Evolutionary conservation across 768 basidiomycete genomes (phyloP).

Genomic region (Mycena filopes): DNA sequence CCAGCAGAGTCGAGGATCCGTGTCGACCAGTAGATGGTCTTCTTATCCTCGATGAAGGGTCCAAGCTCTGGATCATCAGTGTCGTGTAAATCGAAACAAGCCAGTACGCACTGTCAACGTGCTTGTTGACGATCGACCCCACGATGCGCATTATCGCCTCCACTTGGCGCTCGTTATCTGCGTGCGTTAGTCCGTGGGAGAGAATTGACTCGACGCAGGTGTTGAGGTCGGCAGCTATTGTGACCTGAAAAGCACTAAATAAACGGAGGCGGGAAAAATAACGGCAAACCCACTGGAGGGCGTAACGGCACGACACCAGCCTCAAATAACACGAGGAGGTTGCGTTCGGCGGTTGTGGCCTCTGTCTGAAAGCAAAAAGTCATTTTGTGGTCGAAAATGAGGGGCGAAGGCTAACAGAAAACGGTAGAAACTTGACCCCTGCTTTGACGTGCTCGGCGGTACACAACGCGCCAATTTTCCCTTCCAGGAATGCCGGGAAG

Average conservation of each 20-base stretch:
- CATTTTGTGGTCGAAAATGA: neutral
- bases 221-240: conserved; percentile 58
- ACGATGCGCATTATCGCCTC: conserved; percentile 67
- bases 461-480: conserved; percentile 49
- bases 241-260: conserved; percentile 39
- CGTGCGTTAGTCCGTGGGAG: conserved; percentile 64
- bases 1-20: conserved; percentile 52
- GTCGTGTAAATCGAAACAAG: neutral
- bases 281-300: conserved; percentile 64
- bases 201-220: conserved; percentile 65
- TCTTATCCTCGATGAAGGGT: conserved; percentile 54
- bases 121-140: conserved; percentile 83
- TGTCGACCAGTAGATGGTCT: conserved; percentile 60
- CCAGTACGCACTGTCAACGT: conserved; percentile 64
- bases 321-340: conserved; percentile 74
- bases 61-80: conserved; percentile 51
- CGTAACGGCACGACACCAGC: conserved; percentile 72
- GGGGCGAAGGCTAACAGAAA: conserved; percentile 52
- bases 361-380: conserved; percentile 45
- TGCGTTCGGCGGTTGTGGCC: conserved; percentile 62
- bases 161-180: conserved; percentile 62
- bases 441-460: conserved; percentile 54
- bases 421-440: conserved; percentile 67
- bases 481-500: conserved; percentile 66
- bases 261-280: neutral